Evolutionary conservation across 2,329 filamentous ascomycete genomes (phyloP).

Genomic region (Harringtonia aguacate): DNA sequence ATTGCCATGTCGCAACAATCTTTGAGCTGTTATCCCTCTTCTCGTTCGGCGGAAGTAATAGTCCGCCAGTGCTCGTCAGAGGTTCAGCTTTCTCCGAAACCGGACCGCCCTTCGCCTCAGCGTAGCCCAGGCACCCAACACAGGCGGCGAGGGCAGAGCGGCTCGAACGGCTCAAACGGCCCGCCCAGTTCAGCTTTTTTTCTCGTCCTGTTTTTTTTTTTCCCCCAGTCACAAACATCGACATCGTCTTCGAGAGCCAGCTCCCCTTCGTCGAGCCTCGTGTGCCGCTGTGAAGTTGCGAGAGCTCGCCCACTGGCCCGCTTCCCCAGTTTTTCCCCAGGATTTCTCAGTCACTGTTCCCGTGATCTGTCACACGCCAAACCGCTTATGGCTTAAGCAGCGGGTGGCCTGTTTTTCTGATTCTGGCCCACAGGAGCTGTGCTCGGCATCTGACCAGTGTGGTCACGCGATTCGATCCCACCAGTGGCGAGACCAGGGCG

Average conservation of each 20-base stretch:
- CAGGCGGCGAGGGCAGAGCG: too few relatives aligned
- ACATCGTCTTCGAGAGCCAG: too few relatives aligned
- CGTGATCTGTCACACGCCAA: constrained; percentile 9
- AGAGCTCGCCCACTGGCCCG: too few relatives aligned
- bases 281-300: too few relatives aligned
- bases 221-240: too few relatives aligned
- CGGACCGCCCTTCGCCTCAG: not conserved
- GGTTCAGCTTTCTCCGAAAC: not conserved
- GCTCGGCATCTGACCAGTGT: not conserved
- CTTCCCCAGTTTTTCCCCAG: constrained; percentile 13
- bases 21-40: too few relatives aligned
- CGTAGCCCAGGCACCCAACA: too few relatives aligned
- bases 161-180: too few relatives aligned
- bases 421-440: not conserved
- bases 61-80: constrained; percentile 1
- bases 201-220: not conserved
- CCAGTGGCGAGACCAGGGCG: constrained; percentile 6
- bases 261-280: too few relatives aligned
- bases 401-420: not conserved
- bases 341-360: constrained; percentile 8
- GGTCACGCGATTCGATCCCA: constrained; percentile 4
- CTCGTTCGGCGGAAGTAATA: constrained; percentile 1
- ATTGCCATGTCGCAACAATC: too few relatives aligned
- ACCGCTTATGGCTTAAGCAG: constrained; percentile 1
- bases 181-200: not conserved